phyloP scores from a whole-genome alignment of 306 rosid genomes.

The Acmispon strigosus region DNA sequence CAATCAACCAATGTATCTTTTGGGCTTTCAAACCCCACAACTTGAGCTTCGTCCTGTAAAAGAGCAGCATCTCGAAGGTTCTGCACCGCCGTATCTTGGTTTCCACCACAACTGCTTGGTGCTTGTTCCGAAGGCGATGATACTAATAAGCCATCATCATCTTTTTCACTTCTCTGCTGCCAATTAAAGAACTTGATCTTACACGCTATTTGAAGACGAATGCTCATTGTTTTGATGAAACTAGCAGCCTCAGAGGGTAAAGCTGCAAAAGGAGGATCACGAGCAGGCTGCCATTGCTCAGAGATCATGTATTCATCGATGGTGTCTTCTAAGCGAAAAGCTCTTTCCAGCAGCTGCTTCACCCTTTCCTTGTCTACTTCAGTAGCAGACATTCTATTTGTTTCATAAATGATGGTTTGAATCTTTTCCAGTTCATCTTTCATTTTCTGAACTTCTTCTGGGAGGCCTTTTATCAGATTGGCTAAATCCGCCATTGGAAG shows the following conservation, averaged over 20 bases:
- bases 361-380: neutral
- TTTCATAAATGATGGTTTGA: neutral
- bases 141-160: too few species aligned
- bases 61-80: neutral
- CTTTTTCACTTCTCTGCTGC: too few species aligned
- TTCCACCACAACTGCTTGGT: neutral
- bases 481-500: too few species aligned
- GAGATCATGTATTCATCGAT: neutral
- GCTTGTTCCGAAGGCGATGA: neutral
- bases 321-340: slow-evolving; percentile 6
- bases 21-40: neutral
- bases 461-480: neutral
- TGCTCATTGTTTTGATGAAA: neutral
- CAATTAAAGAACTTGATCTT: neutral
- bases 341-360: neutral
- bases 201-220: neutral
- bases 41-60: neutral
- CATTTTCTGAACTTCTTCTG: neutral
- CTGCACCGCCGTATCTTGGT: too few species aligned
- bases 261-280: neutral
- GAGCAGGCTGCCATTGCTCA: neutral
- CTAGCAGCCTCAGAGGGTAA: neutral
- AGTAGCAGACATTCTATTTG: neutral
- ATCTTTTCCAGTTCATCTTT: neutral
- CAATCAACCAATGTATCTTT: neutral